Evolutionary conservation across 2,329 filamentous ascomycete species (phyloP), one percentile per base, ranked within the genome.

Genomic region (Xylaria sp.): DNA sequence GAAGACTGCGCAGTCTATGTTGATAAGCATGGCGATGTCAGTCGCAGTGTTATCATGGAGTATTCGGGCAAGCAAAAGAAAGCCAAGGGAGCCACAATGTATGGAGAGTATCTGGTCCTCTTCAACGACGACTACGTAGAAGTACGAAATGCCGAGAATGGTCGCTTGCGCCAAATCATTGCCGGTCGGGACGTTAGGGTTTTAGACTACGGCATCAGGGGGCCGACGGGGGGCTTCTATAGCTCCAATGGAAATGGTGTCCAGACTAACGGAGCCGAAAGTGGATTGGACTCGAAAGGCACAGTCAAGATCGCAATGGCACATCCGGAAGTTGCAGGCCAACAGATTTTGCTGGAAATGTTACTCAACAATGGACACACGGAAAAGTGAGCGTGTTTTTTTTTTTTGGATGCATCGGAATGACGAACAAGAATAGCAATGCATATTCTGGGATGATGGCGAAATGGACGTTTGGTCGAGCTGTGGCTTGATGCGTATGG

Each of bases 71-170:
- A 91, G 75, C 86, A 88, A 77, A 88, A 88, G 79, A 88, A 87
- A 78, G 96, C 96, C 1, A 90, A 91, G 69, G 89, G 89, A 13
- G 94, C 94, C 1, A 96, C 94, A 68, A 90, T 98, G 81, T 96
- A 93, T 73, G 94, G 94, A 1, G 91, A 94, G 65, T 98, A 97
- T 78, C 87, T 99, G 4, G 84, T 99, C 7, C 87, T 99, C 4
- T 97, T 98, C 81, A 96, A 97, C 78, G 91, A 92, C 25, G 95
- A 98, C 79, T 99, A 98, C 73, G 93, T 99, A 54, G 96, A 99
- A 81, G 93, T 99, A 60, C 89, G 96, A 61, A 98, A 99, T 74
- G 96, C 96, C 20, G 93, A 97, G 82, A 98, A 98, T 75, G 96
- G 96, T 0, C 87, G 96, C 22, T 79, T 99, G 69, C 88, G 96